Evolutionary conservation across 306 rosid species (phyloP).

Genomic region (Quillaja saponaria): DNA sequence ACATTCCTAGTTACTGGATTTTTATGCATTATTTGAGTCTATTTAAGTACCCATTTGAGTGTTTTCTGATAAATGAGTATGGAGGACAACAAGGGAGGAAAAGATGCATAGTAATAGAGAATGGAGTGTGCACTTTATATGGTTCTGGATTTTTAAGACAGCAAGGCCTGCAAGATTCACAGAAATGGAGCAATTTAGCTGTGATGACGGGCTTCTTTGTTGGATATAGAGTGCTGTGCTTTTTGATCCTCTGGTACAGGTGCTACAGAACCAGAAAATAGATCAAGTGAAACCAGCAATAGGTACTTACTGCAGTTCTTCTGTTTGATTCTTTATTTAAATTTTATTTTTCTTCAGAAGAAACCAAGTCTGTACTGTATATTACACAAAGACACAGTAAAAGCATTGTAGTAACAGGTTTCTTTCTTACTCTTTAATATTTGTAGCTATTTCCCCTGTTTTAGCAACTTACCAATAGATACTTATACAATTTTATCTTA

Average conservation of each 20-base stretch:
- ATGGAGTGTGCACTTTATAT: slow-evolving; percentile 55
- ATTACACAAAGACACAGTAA: too few species aligned
- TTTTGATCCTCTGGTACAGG: slow-evolving; percentile 77
- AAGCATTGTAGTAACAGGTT: too few species aligned
- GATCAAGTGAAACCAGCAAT: slow-evolving; percentile 24
- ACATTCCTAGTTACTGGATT: slow-evolving; percentile 84
- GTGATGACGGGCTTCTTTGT: slow-evolving; percentile 81
- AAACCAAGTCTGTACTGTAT: too few species aligned
- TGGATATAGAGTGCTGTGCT: slow-evolving; percentile 79
- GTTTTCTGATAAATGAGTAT: slow-evolving; percentile 88
- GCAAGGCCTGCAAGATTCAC: slow-evolving; percentile 71
- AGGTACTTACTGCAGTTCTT: slow-evolving; percentile 12
- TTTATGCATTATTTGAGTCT: slow-evolving; percentile 86
- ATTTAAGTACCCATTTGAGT: slow-evolving; percentile 97
- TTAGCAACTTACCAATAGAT: too few species aligned
- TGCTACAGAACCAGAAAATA: slow-evolving; percentile 63
- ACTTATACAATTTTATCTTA: too few species aligned
- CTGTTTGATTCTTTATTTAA: slow-evolving; percentile 19
- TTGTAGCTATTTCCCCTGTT: too few species aligned
- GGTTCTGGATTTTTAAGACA: slow-evolving; percentile 68
- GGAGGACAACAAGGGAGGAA: slow-evolving; percentile 71
- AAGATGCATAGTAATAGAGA: slow-evolving; percentile 57
- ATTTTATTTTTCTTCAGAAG: too few species aligned
- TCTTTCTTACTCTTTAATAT: too few species aligned
- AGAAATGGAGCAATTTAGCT: slow-evolving; percentile 78